phyloP scores from a whole-genome alignment of 164 flowering plant genomes.

The Akebia trifoliata region DNA sequence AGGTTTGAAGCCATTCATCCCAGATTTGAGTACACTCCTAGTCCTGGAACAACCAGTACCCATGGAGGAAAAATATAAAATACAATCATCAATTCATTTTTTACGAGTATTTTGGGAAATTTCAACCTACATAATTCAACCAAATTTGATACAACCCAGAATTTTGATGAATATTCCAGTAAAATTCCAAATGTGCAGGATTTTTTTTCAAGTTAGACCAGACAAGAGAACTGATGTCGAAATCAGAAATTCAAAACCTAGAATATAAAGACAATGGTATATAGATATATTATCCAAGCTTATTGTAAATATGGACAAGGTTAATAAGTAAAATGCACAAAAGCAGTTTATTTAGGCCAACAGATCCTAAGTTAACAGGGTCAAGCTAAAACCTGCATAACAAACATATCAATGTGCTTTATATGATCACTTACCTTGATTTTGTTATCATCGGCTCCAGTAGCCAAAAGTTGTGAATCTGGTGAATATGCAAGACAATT shows the following conservation, averaged over 20 bases:
- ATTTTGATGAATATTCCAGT: too few relatives aligned
- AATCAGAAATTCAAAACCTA: too few relatives aligned
- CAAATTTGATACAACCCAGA: too few relatives aligned
- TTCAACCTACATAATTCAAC: too few relatives aligned
- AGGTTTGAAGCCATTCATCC: not conserved
- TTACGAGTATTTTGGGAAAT: too few relatives aligned
- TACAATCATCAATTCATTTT: not conserved
- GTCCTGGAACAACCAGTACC: not conserved
- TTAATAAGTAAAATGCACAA: too few relatives aligned
- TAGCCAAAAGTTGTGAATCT: conserved; percentile 93
- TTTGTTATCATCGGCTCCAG: conserved; percentile 99
- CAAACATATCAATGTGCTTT: not conserved
- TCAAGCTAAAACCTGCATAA: not conserved
- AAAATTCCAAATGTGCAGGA: too few relatives aligned
- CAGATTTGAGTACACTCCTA: not conserved
- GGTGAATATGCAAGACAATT: conserved; percentile 88
- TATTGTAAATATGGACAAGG: too few relatives aligned
- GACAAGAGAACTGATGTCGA: too few relatives aligned
- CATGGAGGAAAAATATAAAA: not conserved
- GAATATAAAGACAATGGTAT: too few relatives aligned
- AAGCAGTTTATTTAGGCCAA: not conserved
- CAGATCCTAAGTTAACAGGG: not conserved
- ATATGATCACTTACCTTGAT: conserved; percentile 53
- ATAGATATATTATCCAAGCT: too few relatives aligned
- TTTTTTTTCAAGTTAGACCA: too few relatives aligned